Evolutionary conservation across 352 stramenopile genomes (phyloP).

Genomic region (Detonula confervacea): DNA sequence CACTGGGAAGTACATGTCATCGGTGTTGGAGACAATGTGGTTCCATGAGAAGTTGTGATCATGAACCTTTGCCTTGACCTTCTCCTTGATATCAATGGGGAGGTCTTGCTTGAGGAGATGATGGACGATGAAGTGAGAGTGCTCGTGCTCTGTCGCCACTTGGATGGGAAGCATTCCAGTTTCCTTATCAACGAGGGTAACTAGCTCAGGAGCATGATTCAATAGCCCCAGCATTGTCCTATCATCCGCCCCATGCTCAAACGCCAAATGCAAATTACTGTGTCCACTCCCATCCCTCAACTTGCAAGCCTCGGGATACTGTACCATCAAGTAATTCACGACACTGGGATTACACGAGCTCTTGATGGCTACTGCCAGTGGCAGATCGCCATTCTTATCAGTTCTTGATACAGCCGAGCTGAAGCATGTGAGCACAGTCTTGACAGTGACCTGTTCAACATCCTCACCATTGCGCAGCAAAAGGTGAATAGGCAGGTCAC

Average conservation of each 20-base stretch:
- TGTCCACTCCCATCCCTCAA: conserved; percentile 79
- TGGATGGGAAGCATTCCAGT: conserved; percentile 84
- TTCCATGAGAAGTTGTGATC: conserved; percentile 85
- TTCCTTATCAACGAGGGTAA: conserved; percentile 74
- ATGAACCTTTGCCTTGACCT: conserved; percentile 71
- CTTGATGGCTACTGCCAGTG: conserved; percentile 80
- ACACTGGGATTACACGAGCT: conserved; percentile 77
- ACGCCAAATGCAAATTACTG: conserved; percentile 78
- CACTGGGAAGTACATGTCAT: conserved; percentile 83
- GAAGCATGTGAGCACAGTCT: conserved; percentile 81
- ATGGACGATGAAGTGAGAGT: conserved; percentile 84
- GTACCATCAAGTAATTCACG: conserved; percentile 79
- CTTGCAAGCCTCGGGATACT: conserved; percentile 78
- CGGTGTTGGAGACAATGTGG: conserved; percentile 78
- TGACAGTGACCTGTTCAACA: conserved; percentile 77
- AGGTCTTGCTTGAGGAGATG: conserved; percentile 82
- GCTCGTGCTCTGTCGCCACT: conserved; percentile 78
- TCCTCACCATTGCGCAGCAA: conserved; percentile 77
- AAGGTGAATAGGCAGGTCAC: conserved; percentile 82
- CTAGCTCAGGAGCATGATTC: conserved; percentile 84
- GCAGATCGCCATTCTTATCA: conserved; percentile 85
- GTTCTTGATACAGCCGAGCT: conserved; percentile 71
- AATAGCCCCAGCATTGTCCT: conserved; percentile 82
- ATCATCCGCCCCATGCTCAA: conserved; percentile 82
- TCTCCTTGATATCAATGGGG: conserved; percentile 84